Evolutionary conservation across 1,284 basidiomycete genomes (phyloP), one percentile per base, ranked within the genome.

Genomic region (Apiotrichum siamense): DNA sequence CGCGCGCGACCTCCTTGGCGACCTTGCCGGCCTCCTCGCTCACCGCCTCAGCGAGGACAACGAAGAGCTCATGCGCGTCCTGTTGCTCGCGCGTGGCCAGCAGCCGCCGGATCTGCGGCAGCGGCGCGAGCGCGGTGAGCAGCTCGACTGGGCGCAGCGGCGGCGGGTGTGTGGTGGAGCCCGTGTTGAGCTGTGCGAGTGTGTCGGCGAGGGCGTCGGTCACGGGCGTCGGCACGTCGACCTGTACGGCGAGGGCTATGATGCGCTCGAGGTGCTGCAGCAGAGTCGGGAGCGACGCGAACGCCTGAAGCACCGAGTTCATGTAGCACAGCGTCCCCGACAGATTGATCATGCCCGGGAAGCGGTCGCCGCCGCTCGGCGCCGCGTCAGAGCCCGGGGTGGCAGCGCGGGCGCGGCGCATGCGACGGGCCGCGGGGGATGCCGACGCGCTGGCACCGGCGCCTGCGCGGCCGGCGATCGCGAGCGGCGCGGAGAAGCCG

Each of bases 241-340:
- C 75, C 17, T 77, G 79, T 56, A 85, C 85, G 12, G 88, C 89
- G 58, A 83, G 82, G 21, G 78, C 75, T 51, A 87, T 83, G 44
- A 89, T 82, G 26, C 79, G 74, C 37, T 84, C 82, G 53, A 93
- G 79, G 63, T 89, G 82, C 0, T 83, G 81, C 57, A 84, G 80
- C 4, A 93, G 79, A 56, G 88, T 86, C 33, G 80, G 79, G 35
- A 92, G 75, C 1, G 90, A 92, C 15, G 90, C 85, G 65, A 92
- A 76, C 29, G 89, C 89, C 81, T 93, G 90, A 11, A 94, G 75
- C 4, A 89, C 91, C 13, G 89, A 88, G 69, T 96, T 92, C 83
- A 94, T 87, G 76, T 93, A 96, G 67, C 91, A 94, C 58, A 93
- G 87, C 45, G 88, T 92, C 10, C 91, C 90, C n/a, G 87, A 89